Evolutionary conservation across 805 yeast species (phyloP).

Genomic region (Yarrowia sp.): DNA sequence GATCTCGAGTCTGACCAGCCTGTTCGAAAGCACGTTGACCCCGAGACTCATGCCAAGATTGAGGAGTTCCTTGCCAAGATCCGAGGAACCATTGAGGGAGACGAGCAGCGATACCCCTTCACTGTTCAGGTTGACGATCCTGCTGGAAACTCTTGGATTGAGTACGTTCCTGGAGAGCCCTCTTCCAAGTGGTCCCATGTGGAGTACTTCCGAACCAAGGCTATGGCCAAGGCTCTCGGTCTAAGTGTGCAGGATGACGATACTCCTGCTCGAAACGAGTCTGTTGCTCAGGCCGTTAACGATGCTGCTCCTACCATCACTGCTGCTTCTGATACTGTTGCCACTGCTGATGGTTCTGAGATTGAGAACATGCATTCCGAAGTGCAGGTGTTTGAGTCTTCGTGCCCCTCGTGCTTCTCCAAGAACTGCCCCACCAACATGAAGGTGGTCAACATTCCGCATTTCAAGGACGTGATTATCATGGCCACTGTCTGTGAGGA

Average conservation of each 20-base stretch:
- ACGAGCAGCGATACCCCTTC: slow-evolving; percentile 66
- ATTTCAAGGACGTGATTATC: slow-evolving; percentile 93
- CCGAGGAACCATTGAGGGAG: slow-evolving; percentile 59
- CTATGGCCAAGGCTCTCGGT: slow-evolving; percentile 83
- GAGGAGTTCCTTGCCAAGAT: slow-evolving; percentile 63
- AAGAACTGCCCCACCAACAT: slow-evolving; percentile 82
- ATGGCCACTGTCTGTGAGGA: slow-evolving; percentile 91
- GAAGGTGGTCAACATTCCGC: slow-evolving; percentile 96
- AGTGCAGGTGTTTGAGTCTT: slow-evolving; percentile 87
- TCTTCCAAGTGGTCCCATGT: slow-evolving; percentile 85
- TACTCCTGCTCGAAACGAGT: slow-evolving; percentile 42
- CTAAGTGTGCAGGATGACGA: slow-evolving; percentile 64
- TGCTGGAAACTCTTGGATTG: slow-evolving; percentile 96
- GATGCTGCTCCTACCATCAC: slow-evolving; percentile 39
- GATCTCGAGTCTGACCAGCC: slow-evolving; percentile 82
- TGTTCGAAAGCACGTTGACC: slow-evolving; percentile 68
- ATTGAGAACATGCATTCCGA: slow-evolving; percentile 85
- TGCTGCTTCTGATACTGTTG: slow-evolving; percentile 35
- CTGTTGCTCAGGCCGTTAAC: slow-evolving; percentile 33
- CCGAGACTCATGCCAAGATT: slow-evolving; percentile 73
- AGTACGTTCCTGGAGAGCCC: slow-evolving; percentile 80
- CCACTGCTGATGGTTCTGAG: slow-evolving; percentile 56
- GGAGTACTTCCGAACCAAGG: slow-evolving; percentile 80
- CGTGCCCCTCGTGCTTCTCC: slow-evolving; percentile 85
- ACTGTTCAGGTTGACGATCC: slow-evolving; percentile 87